Conservation (phyloP, 2,329 filamentous ascomycete species). For the Aquanectria penicillioides region DNA sequence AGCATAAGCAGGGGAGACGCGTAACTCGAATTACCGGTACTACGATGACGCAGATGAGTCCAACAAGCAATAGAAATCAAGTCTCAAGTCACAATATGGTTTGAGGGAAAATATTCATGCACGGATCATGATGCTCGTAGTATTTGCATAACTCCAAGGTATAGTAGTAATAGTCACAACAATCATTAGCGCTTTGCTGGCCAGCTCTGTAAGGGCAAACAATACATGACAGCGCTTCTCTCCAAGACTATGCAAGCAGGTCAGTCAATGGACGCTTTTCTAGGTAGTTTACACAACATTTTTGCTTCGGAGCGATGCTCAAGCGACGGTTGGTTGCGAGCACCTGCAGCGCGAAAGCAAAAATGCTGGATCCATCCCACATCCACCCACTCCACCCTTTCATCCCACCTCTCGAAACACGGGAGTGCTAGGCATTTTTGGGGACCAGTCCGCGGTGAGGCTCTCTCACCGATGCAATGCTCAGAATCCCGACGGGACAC, state of each 20-base stretch:
- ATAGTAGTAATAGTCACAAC: neutral
- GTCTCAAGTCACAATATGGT: too few species aligned
- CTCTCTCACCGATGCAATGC: constrained; percentile 40
- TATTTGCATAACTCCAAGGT: neutral
- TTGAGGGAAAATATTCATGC: too few species aligned
- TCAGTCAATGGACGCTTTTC: constrained; percentile 15
- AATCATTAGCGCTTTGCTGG: constrained; percentile 4
- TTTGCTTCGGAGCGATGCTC: constrained; percentile 33
- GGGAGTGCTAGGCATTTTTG: constrained; percentile 40
- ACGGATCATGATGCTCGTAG: too few species aligned
- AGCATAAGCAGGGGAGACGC: neutral
- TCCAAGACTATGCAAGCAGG: constrained; percentile 37
- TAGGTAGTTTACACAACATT: constrained; percentile 1
- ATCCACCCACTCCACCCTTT: constrained; percentile 11
- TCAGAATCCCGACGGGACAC: constrained; percentile 42
- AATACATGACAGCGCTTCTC: constrained; percentile 27
- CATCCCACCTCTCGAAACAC: constrained; percentile 13
- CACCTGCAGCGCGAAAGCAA: constrained; percentile 28
- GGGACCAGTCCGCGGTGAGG: constrained; percentile 52
- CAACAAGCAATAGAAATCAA: too few species aligned
- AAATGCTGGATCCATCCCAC: neutral
- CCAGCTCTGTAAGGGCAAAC: constrained; percentile 14
- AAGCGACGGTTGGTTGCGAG: constrained; percentile 37
- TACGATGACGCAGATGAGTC: too few species aligned
- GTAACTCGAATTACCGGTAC: too few species aligned